These are phyloP conservation scores for Penicillium sp. DNA, from an alignment of 2,329 filamentous ascomycete genomes.

Conservation along the genomic window DNA sequence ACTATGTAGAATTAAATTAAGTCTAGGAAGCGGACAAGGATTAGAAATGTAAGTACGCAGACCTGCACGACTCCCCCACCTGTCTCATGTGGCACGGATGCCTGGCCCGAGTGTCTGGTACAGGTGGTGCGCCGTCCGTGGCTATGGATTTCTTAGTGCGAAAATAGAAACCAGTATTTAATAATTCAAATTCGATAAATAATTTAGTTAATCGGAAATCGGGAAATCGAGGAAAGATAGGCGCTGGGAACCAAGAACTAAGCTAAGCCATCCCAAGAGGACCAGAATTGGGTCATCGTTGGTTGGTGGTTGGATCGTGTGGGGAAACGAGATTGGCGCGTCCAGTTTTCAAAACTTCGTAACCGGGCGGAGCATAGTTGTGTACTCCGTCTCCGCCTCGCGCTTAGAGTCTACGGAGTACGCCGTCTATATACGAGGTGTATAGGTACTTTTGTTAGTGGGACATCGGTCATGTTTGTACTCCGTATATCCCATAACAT, in stretches of 20 bases:
- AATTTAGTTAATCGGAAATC: not conserved
- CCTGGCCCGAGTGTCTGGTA: slow-evolving; percentile 21
- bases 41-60: not conserved
- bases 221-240: not conserved
- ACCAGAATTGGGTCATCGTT: not conserved
- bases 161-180: not conserved
- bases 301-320: not conserved
- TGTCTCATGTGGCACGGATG: slow-evolving; percentile 6
- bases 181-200: no score
- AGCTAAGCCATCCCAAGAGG: not conserved
- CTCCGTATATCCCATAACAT: no score
- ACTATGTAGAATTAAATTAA: not conserved
- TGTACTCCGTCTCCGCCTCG: slow-evolving; percentile 10
- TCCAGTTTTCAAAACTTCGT: slow-evolving; percentile 7
- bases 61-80: no score
- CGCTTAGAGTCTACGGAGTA: slow-evolving; percentile 8
- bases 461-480: no score
- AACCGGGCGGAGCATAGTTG: slow-evolving; percentile 12
- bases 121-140: slow-evolving; percentile 18
- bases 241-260: not conserved
- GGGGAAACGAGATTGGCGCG: slow-evolving; percentile 7
- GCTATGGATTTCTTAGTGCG: slow-evolving; percentile 16
- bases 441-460: not conserved
- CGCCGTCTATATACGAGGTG: not conserved
- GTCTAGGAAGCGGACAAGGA: not conserved